Percentiles rank a stretch among this genome's conserved stretches.
Conservation (phyloP, 139 green algal genomes). For the Coelastrella sp. region DNA sequence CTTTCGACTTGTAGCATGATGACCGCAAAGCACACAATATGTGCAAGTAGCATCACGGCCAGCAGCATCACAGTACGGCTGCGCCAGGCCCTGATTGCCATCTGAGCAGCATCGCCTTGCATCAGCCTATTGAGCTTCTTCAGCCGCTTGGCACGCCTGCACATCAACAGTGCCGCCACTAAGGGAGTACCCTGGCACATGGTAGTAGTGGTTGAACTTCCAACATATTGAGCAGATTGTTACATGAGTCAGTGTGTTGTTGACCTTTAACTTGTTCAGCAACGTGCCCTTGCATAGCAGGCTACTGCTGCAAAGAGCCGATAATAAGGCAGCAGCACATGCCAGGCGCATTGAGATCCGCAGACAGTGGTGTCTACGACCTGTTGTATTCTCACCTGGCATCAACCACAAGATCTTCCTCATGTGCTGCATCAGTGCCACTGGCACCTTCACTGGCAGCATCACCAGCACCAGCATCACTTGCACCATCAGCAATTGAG, state of each 20-base stretch:
- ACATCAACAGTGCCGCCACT: background rate
- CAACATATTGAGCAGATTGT: background rate
- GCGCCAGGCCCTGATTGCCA: background rate
- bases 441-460: background rate
- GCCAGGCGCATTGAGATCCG: background rate
- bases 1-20: background rate
- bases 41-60: background rate
- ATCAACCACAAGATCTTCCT: conserved; percentile 2
- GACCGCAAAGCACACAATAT: conserved; percentile 25
- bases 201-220: background rate
- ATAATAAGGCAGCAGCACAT: background rate
- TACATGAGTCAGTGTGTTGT: background rate
- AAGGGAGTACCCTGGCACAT: background rate
- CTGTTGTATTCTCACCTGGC: background rate
- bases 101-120: background rate
- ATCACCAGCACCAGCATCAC: background rate
- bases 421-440: background rate
- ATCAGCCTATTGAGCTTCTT: conserved; percentile 45
- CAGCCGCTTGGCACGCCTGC: conserved; percentile 48
- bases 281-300: background rate
- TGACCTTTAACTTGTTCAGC: background rate
- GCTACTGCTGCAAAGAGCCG: background rate
- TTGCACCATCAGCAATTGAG: background rate
- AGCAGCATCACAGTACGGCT: background rate
- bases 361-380: background rate